phyloP scores from a whole-genome alignment of 2,329 filamentous ascomycete genomes.

The Diaporthe batatas region DNA sequence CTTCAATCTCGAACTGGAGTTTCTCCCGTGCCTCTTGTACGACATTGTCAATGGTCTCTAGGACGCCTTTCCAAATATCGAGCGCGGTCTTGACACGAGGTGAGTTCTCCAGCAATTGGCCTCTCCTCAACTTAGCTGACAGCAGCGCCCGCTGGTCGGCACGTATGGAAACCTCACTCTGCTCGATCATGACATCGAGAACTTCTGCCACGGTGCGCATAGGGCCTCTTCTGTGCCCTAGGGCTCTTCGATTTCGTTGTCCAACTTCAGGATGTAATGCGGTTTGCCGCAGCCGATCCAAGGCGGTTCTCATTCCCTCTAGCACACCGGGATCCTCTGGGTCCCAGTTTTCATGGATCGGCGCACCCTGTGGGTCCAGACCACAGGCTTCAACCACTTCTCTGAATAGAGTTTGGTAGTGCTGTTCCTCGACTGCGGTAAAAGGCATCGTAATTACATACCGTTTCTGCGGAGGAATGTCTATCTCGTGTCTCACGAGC shows the following conservation, averaged over 20 bases:
- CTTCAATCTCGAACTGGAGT: conserved; percentile 64
- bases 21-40: conserved; percentile 76
- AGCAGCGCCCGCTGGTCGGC: conserved; percentile 78
- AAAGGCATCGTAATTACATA: conserved; percentile 92
- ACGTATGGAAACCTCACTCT: conserved; percentile 77
- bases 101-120: conserved; percentile 84
- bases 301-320: conserved; percentile 83
- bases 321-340: conserved; percentile 68
- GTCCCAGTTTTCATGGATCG: conserved; percentile 73
- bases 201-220: conserved; percentile 89
- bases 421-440: conserved; percentile 89
- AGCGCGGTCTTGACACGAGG: conserved; percentile 77
- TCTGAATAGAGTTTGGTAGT: conserved; percentile 82
- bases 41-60: conserved; percentile 62
- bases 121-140: conserved; percentile 73
- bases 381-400: conserved; percentile 80
- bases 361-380: conserved; percentile 74
- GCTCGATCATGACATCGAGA: conserved; percentile 90
- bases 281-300: conserved; percentile 83
- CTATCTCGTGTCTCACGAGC: conserved; percentile 81
- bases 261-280: conserved; percentile 90
- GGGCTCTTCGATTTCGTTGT: conserved; percentile 71
- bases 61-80: conserved; percentile 74
- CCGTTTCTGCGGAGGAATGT: conserved; percentile 84
- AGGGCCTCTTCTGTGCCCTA: conserved; percentile 74